Evolutionary conservation across 768 basidiomycete genomes (phyloP).

Genomic region (Boletus rubescentipes): DNA sequence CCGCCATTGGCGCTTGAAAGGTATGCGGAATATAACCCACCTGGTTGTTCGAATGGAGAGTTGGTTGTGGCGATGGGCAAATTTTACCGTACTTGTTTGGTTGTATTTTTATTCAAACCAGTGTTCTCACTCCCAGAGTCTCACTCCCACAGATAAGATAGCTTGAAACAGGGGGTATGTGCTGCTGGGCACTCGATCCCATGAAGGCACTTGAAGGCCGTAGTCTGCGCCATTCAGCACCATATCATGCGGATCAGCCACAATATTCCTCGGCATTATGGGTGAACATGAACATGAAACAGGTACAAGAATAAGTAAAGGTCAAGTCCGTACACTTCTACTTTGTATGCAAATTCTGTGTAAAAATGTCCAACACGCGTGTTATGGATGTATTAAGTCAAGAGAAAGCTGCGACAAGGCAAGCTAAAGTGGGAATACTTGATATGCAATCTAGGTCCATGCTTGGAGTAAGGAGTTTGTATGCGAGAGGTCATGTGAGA

Average conservation of each 20-base stretch:
- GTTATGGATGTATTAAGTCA: constrained; percentile 12
- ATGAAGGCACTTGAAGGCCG: not conserved
- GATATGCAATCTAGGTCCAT: constrained; percentile 15
- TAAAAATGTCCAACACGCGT: constrained; percentile 13
- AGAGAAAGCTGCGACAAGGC: constrained; percentile 2
- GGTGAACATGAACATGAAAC: constrained; percentile 4
- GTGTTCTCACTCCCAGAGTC: too few relatives aligned
- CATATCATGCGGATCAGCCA: not conserved
- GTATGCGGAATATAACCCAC: constrained; percentile 8
- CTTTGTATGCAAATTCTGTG: constrained; percentile 2
- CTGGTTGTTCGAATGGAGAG: not conserved
- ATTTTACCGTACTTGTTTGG: constrained; percentile 12
- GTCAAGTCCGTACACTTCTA: constrained; percentile 17
- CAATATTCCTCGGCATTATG: constrained; percentile 8
- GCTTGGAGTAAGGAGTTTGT: constrained; percentile 12
- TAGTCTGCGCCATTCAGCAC: not conserved
- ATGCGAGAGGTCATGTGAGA: constrained; percentile 10
- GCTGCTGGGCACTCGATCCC: not conserved
- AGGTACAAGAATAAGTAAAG: constrained; percentile 23
- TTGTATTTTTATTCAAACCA: constrained; percentile 4
- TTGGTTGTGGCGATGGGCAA: not conserved
- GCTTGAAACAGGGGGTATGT: not conserved
- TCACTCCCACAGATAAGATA: not conserved
- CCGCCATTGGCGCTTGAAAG: not conserved
- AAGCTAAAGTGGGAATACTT: constrained; percentile 6